Evolutionary conservation across 768 basidiomycete genomes (phyloP), one percentile per base, ranked within the genome.

Genomic region (Tulasnella sp.): DNA sequence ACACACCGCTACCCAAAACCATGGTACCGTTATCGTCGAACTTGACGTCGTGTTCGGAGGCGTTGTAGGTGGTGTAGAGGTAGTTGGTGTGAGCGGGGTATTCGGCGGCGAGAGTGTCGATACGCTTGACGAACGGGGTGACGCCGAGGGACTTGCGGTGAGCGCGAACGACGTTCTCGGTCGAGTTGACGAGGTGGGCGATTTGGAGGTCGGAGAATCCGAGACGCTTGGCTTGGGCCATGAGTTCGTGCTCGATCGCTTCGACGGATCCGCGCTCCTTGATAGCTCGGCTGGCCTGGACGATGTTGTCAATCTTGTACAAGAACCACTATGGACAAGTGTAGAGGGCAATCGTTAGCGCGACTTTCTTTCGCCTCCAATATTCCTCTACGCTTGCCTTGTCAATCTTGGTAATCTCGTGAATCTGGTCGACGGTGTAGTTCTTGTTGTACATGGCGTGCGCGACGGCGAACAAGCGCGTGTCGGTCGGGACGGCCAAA

Each of bases 51-150:
- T 99, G 98, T 79, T 92, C 90, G 0, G 94, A 92, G 3, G 96
- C 98, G 82, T 99, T 98, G 88, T 99, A 99, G 26, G 98, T 99
- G 26, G 97, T 99, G 86, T 99, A 99, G 78, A 99, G 92, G 85
- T 99, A 99, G 87, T 99, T 99, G 80, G 98, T 99, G 84, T 96
- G 92, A 0, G 98, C 98, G 35, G 98, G 98, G 86, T 93, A 99
- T 85, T 99, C 98, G 79, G 98, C 98, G 39, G 98, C 98, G 78
- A 99, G 90, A 16, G 98, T 99, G 85, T 99, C 98, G 85, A 99
- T 99, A 81, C 96, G 94, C 86, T 99, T 99, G 84, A 99, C 98
- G 85, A 96, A 99, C 48, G 98, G 98, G 6, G 92, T 97, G 82
- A 99, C 90, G 61, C 91, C 90, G 81, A 93, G 87, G 3, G 90